Base-by-base conservation (phyloP, 2,329 filamentous ascomycete genomes). In the Aspergillus niger region DNA sequence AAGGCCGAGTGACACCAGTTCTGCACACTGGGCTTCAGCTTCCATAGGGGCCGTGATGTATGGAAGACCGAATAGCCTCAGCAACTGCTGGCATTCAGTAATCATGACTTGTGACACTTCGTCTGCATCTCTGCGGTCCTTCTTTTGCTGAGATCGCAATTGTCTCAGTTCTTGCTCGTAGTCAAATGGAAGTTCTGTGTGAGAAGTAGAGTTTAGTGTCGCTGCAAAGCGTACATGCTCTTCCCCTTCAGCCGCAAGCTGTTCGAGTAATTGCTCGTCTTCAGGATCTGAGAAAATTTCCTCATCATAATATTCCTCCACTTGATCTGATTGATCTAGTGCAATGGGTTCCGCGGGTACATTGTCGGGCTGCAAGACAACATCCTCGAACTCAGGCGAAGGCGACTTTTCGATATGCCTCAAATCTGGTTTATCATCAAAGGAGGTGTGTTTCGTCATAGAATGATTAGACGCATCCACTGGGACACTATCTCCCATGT, bases 21-120 rank as follows among this genome's bases (percentile, higher is more conserved):
- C 91, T 0, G 95, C 95, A 71, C 95, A 99, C 74, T 99, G 95
- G 0, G 95, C 95, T 81, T 99, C 95, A 0, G 95, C 95, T 83
- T 99, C 95, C 95, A 98, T 98, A 0, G 96, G 96, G 0, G 95
- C 95, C 0, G 94, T 99, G 67, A 99, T 89, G 72, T 99, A 99
- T 0, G 95, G 95, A 10, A 99, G 86, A 0, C 95, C 95, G 74
- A 99, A 99, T 8, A 97, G 85, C 5, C 88, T 85, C 20, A 99
- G 85, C 0, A 99, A 84, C 49, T 95, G 89, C 73, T 99, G 95
- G 65, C 95, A 98, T 77, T 99, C 96, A 0, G 89, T 87, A 43
- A 98, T 88, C 95, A 99, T 99, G 66, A 94, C 89, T 66, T 96
- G 91, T 0, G 93, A 96, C 3, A 99, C 94, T 76, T 99, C 95